Evolutionary conservation across 2,329 filamentous ascomycete species (phyloP).

Genomic region (Stylonectria norvegica): DNA sequence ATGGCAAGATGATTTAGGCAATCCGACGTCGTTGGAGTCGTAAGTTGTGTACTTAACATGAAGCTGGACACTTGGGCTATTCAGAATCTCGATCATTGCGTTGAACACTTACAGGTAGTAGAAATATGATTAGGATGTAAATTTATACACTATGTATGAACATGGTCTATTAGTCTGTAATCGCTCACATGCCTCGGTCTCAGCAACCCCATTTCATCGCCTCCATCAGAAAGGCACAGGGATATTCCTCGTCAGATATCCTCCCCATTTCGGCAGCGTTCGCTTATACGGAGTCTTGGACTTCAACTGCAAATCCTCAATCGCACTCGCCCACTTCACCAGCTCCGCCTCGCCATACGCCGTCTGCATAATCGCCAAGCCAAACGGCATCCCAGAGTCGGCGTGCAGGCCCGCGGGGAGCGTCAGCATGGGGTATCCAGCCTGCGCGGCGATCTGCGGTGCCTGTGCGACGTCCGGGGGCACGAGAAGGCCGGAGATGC

Average conservation of each 20-base stretch:
- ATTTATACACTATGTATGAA: too few relatives aligned
- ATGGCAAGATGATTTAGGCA: too few relatives aligned
- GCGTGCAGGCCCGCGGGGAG: constrained; percentile 59
- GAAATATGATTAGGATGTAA: too few relatives aligned
- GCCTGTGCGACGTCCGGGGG: constrained; percentile 66
- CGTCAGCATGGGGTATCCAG: constrained; percentile 70
- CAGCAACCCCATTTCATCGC: too few relatives aligned
- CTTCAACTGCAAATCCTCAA: constrained; percentile 54
- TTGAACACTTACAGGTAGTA: too few relatives aligned
- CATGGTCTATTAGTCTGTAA: too few relatives aligned
- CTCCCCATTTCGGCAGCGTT: constrained; percentile 50
- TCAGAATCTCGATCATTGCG: too few relatives aligned
- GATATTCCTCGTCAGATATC: constrained; percentile 46
- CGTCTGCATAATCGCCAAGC: constrained; percentile 56
- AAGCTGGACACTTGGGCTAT: too few relatives aligned
- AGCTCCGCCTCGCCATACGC: constrained; percentile 58
- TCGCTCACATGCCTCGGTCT: too few relatives aligned
- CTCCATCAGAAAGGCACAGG: constrained; percentile 35
- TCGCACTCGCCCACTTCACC: constrained; percentile 60
- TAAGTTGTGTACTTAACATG: too few relatives aligned
- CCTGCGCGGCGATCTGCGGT: constrained; percentile 69
- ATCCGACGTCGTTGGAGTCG: too few relatives aligned
- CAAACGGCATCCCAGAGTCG: constrained; percentile 58
- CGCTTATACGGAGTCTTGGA: constrained; percentile 44
- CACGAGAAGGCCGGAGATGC: constrained; percentile 62